phyloP scores from a whole-genome alignment of 2,329 filamentous ascomycete species.

The Mycosphaerella arachidis region DNA sequence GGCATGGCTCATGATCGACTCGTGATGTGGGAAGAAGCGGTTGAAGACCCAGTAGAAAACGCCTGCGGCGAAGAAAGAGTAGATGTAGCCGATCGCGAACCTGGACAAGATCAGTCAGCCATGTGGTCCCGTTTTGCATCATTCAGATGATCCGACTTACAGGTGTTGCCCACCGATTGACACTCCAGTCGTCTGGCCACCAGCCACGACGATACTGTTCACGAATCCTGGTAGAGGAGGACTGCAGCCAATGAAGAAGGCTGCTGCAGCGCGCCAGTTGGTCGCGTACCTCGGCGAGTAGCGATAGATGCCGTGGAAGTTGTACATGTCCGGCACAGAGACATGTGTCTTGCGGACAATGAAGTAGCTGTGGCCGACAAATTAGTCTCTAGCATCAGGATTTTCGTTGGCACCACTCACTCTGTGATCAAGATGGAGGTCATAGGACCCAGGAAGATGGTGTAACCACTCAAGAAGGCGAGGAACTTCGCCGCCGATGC shows the following conservation, averaged over 20 bases:
- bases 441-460: slow-evolving; percentile 61
- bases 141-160: slow-evolving; percentile 35
- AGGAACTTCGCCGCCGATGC: slow-evolving; percentile 35
- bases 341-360: slow-evolving; percentile 48
- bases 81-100: slow-evolving; percentile 36
- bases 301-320: slow-evolving; percentile 47
- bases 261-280: slow-evolving; percentile 57
- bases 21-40: slow-evolving; percentile 54
- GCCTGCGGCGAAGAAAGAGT: slow-evolving; percentile 34
- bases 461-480: slow-evolving; percentile 57
- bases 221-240: slow-evolving; percentile 55
- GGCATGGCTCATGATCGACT: slow-evolving; percentile 81
- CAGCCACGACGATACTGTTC: slow-evolving; percentile 35
- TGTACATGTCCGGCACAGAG: slow-evolving; percentile 50
- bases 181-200: slow-evolving; percentile 35
- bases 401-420: slow-evolving; percentile 15
- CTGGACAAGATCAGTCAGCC: slow-evolving; percentile 7
- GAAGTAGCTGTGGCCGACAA: slow-evolving; percentile 43
- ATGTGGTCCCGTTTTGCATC: too few species aligned
- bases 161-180: slow-evolving; percentile 47
- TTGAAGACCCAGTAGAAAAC: slow-evolving; percentile 35
- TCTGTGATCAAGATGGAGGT: slow-evolving; percentile 57
- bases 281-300: slow-evolving; percentile 45
- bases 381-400: too few species aligned
- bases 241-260: slow-evolving; percentile 53